A percentile compares a stretch with the other conserved stretches of the same genome.
Conservation (phyloP, 164 flowering plant genomes). For the Sextonia rubra region DNA sequence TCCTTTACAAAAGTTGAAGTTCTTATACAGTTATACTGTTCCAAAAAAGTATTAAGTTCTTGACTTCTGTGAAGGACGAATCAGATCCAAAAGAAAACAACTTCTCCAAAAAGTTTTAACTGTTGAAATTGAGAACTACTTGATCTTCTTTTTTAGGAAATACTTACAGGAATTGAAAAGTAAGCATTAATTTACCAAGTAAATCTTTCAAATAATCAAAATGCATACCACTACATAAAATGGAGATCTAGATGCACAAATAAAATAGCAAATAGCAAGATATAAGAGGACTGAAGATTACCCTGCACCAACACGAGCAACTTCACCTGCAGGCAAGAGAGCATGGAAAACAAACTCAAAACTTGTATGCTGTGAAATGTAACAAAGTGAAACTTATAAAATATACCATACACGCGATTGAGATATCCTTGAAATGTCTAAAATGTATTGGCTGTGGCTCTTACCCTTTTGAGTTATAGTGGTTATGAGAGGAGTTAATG, state of each 20-base stretch:
- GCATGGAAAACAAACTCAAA: neutral
- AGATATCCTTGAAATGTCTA: neutral
- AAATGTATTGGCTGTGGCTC: neutral
- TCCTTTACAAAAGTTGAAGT: too few relatives aligned
- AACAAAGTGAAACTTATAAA: too few relatives aligned
- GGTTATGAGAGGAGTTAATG: neutral
- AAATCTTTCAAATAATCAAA: neutral
- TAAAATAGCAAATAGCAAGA: neutral
- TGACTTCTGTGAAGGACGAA: too few relatives aligned
- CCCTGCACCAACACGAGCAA: slow-evolving; percentile 95
- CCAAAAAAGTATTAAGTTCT: too few relatives aligned
- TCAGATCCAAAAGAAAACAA: too few relatives aligned
- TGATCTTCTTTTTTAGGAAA: neutral
- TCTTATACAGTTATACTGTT: too few relatives aligned
- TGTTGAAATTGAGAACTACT: neutral
- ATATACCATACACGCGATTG: neutral
- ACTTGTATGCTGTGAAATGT: too few relatives aligned
- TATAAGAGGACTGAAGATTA: slow-evolving; percentile 21
- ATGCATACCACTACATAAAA: neutral
- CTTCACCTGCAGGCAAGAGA: slow-evolving; percentile 61
- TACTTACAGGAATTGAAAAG: neutral
- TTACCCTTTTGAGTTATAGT: neutral
- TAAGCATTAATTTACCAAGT: neutral
- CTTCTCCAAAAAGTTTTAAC: too few relatives aligned
- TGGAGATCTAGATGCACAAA: neutral